Percentiles rank a stretch among this genome's conserved stretches.
These are phyloP conservation scores for Metschnikowia chrysomelidarum DNA, from an alignment of 805 yeast species.

Conservation along the genomic window DNA sequence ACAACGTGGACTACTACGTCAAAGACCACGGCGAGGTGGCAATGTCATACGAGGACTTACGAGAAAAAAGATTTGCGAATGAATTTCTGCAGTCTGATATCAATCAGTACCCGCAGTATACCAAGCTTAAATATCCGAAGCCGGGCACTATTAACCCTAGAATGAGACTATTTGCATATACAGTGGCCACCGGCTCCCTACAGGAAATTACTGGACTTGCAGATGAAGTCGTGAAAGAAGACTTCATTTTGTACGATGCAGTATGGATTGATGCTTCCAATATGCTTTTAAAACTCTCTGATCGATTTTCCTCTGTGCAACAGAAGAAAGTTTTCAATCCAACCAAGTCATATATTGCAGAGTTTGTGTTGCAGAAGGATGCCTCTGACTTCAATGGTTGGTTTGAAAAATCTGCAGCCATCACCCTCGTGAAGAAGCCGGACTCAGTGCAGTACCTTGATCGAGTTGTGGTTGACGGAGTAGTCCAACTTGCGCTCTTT, in stretches of 20 bases:
- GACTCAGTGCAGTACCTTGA: conserved; percentile 19
- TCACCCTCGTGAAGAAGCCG: conserved; percentile 13
- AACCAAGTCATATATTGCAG: not conserved
- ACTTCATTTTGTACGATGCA: conserved; percentile 22
- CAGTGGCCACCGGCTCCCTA: conserved; percentile 24
- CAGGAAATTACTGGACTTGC: conserved; percentile 15
- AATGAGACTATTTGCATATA: conserved; percentile 45
- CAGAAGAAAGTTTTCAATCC: conserved; percentile 18
- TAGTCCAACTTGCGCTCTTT: conserved; percentile 22
- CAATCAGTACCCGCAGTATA: conserved; percentile 47
- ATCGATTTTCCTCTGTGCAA: conserved; percentile 21
- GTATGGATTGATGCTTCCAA: conserved; percentile 20
- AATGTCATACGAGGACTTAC: conserved; percentile 11
- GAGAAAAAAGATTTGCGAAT: not conserved
- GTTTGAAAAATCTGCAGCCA: conserved; percentile 22
- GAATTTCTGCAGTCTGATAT: conserved; percentile 9
- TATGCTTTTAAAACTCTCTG: conserved; percentile 21
- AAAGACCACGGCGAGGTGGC: conserved; percentile 24
- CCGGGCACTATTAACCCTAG: conserved; percentile 66
- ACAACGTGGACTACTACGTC: conserved; percentile 52
- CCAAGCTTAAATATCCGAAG: conserved; percentile 63
- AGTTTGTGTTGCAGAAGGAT: conserved; percentile 8
- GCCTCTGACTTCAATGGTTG: conserved; percentile 22
- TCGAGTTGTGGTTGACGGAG: conserved; percentile 20
- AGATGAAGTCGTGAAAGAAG: conserved; percentile 14